Percentiles rank a stretch among this genome's conserved stretches.
Conservation (phyloP, 2,329 filamentous ascomycete species). For the Penicillium sp. region DNA sequence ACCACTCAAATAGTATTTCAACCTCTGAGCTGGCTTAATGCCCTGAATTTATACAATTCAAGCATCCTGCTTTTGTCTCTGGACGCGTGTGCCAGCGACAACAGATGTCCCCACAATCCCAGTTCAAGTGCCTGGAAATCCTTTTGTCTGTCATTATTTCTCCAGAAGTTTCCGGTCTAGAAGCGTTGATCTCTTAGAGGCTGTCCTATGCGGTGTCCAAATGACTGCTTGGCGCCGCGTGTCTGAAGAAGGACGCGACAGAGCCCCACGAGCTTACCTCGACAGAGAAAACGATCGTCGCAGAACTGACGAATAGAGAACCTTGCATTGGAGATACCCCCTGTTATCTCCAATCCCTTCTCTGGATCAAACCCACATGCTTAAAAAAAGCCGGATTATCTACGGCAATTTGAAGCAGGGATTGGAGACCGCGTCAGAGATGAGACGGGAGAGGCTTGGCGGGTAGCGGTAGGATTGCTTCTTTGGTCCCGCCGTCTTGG, state of each 20-base stretch:
- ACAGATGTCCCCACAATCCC: neutral
- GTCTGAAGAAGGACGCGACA: neutral
- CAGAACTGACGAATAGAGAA: neutral
- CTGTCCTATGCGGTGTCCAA: neutral
- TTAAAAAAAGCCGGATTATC: neutral
- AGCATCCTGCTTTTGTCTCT: neutral
- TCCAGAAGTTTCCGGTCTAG: neutral
- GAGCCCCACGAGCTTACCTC: constrained; percentile 17
- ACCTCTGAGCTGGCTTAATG: neutral
- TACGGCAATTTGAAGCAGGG: neutral
- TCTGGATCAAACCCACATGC: neutral
- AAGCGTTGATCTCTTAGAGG: neutral
- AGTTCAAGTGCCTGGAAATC: neutral
- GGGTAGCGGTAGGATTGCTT: neutral
- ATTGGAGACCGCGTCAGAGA: neutral
- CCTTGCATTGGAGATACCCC: neutral
- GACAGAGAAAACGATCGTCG: neutral
- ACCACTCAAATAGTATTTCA: neutral
- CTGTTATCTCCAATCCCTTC: neutral
- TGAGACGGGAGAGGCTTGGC: neutral
- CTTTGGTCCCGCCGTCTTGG: neutral
- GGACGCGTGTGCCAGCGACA: neutral
- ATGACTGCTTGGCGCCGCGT: constrained; percentile 17
- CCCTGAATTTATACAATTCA: neutral
- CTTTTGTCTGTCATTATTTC: neutral